Evolutionary conservation across 768 basidiomycete species (phyloP).

Genomic region (Suillus subalutaceus): DNA sequence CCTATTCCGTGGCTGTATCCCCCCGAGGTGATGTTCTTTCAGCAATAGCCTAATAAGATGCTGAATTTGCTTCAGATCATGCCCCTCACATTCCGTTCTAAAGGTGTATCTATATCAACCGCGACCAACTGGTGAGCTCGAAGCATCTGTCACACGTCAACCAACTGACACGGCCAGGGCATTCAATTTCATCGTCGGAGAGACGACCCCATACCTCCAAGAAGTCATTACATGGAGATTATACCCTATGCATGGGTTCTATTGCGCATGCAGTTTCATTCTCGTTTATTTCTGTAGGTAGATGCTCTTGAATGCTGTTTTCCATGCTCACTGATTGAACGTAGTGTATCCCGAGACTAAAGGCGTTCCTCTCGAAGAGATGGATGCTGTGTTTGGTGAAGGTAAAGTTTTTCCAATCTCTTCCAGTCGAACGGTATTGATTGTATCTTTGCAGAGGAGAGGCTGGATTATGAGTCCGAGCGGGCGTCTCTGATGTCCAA

Average conservation of each 20-base stretch:
- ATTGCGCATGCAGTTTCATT: slow-evolving; percentile 85
- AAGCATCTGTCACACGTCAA: background rate
- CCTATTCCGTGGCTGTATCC: slow-evolving; percentile 88
- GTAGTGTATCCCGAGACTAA: slow-evolving; percentile 86
- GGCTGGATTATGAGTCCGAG: slow-evolving; percentile 67
- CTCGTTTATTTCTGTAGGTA: slow-evolving; percentile 78
- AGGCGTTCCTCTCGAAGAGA: slow-evolving; percentile 86
- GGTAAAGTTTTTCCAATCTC: slow-evolving; percentile 40
- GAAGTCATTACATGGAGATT: slow-evolving; percentile 88
- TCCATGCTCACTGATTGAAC: slow-evolving; percentile 14
- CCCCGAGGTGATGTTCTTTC: slow-evolving; percentile 60
- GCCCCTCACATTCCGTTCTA: slow-evolving; percentile 86
- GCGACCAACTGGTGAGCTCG: slow-evolving; percentile 68
- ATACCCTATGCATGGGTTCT: slow-evolving; percentile 96
- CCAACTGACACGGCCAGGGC: slow-evolving; percentile 41
- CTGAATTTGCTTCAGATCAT: slow-evolving; percentile 63
- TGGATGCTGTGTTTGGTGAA: slow-evolving; percentile 91
- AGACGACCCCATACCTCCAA: slow-evolving; percentile 84
- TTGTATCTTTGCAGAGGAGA: slow-evolving; percentile 47
- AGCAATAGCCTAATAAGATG: background rate
- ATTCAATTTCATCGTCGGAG: slow-evolving; percentile 92
- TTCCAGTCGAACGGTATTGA: slow-evolving; percentile 18
- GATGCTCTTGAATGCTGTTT: background rate
- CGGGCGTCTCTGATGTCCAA: slow-evolving; percentile 55
- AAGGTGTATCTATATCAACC: slow-evolving; percentile 94